Evolutionary conservation across 2,329 filamentous ascomycete genomes (phyloP), one percentile per base, ranked within the genome.

Genomic region (Rutstroemia sp.): DNA sequence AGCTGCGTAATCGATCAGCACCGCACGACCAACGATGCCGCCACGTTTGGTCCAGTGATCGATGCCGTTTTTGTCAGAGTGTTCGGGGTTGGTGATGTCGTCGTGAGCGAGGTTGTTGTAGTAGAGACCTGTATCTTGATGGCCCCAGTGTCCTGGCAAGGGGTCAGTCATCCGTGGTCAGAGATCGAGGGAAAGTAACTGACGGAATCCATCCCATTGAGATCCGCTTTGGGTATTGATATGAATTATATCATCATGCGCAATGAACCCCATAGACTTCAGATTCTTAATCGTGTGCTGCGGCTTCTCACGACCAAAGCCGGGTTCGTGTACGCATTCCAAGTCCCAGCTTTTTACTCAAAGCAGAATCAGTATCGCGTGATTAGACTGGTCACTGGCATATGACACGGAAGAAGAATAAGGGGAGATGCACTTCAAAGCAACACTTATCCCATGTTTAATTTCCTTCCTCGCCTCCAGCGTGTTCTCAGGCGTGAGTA

Each of bases 221-320:
- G 67, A 71, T 12, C 70, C 70, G 36, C 66, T 69, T 59, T 78
- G 75, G 2, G 76, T 78, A 65, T 79, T 79, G 57, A 78, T 66
- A 6, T 70, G 66, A 57, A 76, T 72, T 1, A 67, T 61, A 63
- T 78, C 76, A 64, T 85, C 82, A 64, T 84, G 83, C 36, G 83
- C 63, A 75, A n/a, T 34, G 58, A 61, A 57, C 16, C 76, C 75
- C 4, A 61, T 34, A 6, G 39, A 9, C 17, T 27, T 42, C 3
- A 54, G 42, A 6, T 46, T 56, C 39, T 59, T 60, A 42, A 61
- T 42, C 17, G 50, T 51, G 44, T 63, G 57, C 16, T 48, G 34
- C 14, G 53, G 47, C 23, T 56, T 40, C 53, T 65, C 53, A 5
- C 62, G 56, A 5, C 16, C 17, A 47, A 65, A 65, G 4, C 57